phyloP scores from a whole-genome alignment of 1,139 yeast genomes.

The Wickerhamomyces sp. region DNA sequence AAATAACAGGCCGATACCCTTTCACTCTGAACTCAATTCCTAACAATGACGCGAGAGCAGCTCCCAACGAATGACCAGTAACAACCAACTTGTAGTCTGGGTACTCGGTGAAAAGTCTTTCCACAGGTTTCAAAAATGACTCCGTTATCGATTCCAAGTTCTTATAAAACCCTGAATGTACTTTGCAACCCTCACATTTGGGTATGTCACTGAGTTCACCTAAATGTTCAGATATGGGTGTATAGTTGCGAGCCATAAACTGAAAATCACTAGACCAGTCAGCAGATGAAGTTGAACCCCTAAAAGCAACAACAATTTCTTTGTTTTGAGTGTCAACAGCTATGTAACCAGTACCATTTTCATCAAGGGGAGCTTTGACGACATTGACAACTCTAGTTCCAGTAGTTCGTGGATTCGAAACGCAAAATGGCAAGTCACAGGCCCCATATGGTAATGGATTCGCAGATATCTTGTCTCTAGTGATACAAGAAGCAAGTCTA shows the following conservation, averaged over 20 bases:
- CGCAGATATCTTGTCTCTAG: conserved; percentile 10
- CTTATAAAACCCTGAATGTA: conserved; percentile 55
- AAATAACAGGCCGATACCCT: conserved; percentile 48
- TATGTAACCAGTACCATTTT: conserved; percentile 48
- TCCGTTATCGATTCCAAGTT: conserved; percentile 31
- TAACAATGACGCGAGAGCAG: conserved; percentile 56
- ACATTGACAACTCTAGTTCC: conserved; percentile 12
- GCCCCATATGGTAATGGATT: conserved; percentile 12
- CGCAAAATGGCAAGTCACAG: conserved; percentile 17
- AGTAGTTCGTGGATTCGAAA: conserved; percentile 2
- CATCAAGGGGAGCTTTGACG: conserved; percentile 21
- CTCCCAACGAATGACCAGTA: conserved; percentile 74
- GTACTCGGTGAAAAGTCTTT: conserved; percentile 8
- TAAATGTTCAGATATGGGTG: conserved; percentile 12
- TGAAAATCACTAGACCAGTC: conserved; percentile 57
- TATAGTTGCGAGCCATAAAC: conserved; percentile 9
- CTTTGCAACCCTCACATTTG: conserved; percentile 44
- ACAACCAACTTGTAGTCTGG: conserved; percentile 44
- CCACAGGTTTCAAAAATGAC: conserved; percentile 9
- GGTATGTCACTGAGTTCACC: background rate
- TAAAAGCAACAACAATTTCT: conserved; percentile 41
- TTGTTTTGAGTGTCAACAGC: conserved; percentile 37
- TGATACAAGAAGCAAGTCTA: conserved; percentile 19
- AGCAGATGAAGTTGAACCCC: conserved; percentile 53
- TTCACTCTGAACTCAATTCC: conserved; percentile 55